Evolutionary conservation across 2,329 filamentous ascomycete genomes (phyloP).

Genomic region (Pseudopyricularia cyperi): DNA sequence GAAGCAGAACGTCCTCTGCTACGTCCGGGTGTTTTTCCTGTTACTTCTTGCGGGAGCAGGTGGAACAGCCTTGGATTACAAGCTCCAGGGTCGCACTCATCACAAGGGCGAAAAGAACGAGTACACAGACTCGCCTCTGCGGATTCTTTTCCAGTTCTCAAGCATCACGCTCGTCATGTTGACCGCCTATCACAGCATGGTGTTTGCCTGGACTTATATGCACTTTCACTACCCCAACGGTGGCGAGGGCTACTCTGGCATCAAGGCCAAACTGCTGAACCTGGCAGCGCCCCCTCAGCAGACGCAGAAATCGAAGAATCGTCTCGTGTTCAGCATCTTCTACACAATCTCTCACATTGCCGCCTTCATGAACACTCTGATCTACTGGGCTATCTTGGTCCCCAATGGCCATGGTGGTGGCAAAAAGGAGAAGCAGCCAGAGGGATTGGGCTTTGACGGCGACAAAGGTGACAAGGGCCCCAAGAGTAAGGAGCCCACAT

Average conservation of each 20-base stretch:
- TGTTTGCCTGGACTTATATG: constrained; percentile 38
- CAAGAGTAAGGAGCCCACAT: not conserved
- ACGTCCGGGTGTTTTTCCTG: constrained; percentile 27
- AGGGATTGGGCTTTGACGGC: not conserved
- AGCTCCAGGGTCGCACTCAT: not conserved
- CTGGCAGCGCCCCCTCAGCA: constrained; percentile 31
- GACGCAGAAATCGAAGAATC: constrained; percentile 24
- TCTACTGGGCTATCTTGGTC: constrained; percentile 31
- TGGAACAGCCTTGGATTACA: constrained; percentile 30
- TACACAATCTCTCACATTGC: constrained; percentile 33
- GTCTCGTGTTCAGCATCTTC: constrained; percentile 36
- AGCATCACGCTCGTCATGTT: constrained; percentile 27
- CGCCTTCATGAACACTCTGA: constrained; percentile 33
- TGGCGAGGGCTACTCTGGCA: constrained; percentile 20
- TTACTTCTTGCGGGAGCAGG: constrained; percentile 27
- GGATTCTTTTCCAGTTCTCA: constrained; percentile 35
- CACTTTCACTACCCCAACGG: constrained; percentile 33
- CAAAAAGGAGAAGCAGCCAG: not conserved
- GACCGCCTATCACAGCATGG: constrained; percentile 30
- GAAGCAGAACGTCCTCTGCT: constrained; percentile 29
- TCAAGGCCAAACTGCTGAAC: constrained; percentile 22
- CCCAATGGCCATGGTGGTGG: constrained; percentile 20
- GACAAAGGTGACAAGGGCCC: not conserved
- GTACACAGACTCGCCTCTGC: constrained; percentile 24
- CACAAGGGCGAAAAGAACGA: constrained; percentile 12